Conservation (phyloP, 192 early-diverging fungal species). For the Podila minutissima region DNA sequence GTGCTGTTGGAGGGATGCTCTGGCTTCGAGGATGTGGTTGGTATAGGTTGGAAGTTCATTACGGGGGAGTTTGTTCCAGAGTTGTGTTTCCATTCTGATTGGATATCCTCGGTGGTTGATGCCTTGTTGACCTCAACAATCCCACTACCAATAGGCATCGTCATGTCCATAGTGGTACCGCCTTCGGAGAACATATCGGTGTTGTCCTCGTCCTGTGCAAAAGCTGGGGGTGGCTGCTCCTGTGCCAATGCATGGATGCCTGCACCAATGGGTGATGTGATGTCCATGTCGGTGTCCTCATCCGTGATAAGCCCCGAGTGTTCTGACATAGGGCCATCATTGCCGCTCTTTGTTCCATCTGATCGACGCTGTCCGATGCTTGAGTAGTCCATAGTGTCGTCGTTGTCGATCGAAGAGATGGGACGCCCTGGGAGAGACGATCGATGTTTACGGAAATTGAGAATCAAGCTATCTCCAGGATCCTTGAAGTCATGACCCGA, state of each 20-base stretch:
- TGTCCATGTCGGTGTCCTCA: conserved; percentile 45
- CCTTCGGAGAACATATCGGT: conserved; percentile 27
- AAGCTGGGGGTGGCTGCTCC: conserved; percentile 31
- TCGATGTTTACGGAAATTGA: conserved; percentile 21
- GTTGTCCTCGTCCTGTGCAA: conserved; percentile 20
- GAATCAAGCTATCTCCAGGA: conserved; percentile 18
- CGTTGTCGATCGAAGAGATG: too few species aligned
- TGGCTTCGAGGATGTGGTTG: not conserved
- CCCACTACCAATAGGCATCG: conserved; percentile 23
- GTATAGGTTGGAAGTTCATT: not conserved
- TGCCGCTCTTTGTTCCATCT: not conserved
- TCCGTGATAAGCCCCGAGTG: conserved; percentile 4
- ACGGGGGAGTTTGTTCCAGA: not conserved
- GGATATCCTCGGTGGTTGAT: not conserved
- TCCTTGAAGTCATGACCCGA: conserved; percentile 11
- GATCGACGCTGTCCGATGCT: not conserved
- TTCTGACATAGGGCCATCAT: not conserved
- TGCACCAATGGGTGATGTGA: conserved; percentile 40
- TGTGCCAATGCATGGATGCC: conserved; percentile 36
- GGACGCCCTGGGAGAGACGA: conserved; percentile 20
- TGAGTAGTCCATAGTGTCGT: too few species aligned
- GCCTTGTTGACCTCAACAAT: conserved; percentile 15
- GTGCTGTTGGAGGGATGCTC: not conserved
- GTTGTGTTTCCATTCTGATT: not conserved
- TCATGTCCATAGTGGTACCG: conserved; percentile 37